Evolutionary conservation across 2,329 filamentous ascomycete species (phyloP).

Genomic region (Colletotrichum zoysiae): DNA sequence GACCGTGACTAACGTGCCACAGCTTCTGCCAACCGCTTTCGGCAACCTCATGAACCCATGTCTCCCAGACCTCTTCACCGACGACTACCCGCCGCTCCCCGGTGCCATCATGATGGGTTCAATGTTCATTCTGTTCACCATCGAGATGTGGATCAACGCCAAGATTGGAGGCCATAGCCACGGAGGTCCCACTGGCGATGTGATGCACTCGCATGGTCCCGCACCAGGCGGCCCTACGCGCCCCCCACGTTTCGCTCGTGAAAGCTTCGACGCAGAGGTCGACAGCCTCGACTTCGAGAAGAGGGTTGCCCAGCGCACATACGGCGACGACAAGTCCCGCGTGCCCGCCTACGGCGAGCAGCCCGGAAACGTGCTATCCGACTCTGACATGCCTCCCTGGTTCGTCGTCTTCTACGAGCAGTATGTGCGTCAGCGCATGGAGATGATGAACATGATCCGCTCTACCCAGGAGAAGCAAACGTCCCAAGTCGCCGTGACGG

Average conservation of each 20-base stretch:
- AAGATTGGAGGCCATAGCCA: slow-evolving; percentile 71
- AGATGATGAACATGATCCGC: slow-evolving; percentile 68
- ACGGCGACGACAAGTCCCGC: slow-evolving; percentile 53
- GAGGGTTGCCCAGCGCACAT: slow-evolving; percentile 55
- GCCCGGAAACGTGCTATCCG: slow-evolving; percentile 47
- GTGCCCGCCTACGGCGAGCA: slow-evolving; percentile 45
- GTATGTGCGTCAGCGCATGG: slow-evolving; percentile 70
- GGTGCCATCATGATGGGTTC: slow-evolving; percentile 75
- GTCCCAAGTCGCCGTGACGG: slow-evolving; percentile 48
- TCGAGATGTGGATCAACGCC: slow-evolving; percentile 71
- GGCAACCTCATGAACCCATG: slow-evolving; percentile 64
- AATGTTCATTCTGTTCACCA: slow-evolving; percentile 71
- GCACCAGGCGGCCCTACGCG: slow-evolving; percentile 46
- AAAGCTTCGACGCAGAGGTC: slow-evolving; percentile 52
- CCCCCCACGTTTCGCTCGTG: slow-evolving; percentile 48
- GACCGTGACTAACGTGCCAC: background rate
- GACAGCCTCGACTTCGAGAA: slow-evolving; percentile 54
- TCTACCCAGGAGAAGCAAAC: slow-evolving; percentile 50
- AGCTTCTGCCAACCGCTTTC: slow-evolving; percentile 72
- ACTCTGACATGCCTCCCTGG: slow-evolving; percentile 69
- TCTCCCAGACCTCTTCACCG: slow-evolving; percentile 70
- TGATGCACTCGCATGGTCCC: slow-evolving; percentile 35
- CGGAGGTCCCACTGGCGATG: slow-evolving; percentile 64
- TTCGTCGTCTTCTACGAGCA: slow-evolving; percentile 74
- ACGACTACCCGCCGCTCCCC: slow-evolving; percentile 71